Conservation (phyloP, 805 yeast species). For the Yarrowia yakushimensis region DNA sequence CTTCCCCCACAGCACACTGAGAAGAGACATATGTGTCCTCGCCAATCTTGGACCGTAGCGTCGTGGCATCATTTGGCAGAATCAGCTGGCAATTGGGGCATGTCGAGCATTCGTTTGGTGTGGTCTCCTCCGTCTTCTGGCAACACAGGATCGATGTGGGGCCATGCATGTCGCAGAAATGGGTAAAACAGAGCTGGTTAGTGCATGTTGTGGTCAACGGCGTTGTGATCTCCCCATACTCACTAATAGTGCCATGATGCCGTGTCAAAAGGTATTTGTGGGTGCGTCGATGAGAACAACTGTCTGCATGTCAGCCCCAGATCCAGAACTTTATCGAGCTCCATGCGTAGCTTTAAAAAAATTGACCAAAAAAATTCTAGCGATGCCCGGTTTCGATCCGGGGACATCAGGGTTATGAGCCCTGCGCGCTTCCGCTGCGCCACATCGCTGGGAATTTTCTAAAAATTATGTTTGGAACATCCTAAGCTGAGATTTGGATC, state of each 20-base stretch:
- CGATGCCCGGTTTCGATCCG: conserved; percentile 90
- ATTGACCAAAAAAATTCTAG: conserved; percentile 47
- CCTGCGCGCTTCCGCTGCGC: conserved; percentile 85
- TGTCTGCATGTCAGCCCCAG: conserved; percentile 5
- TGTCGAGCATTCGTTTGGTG: conserved; percentile 24
- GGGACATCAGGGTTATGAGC: conserved; percentile 95
- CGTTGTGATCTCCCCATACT: not conserved
- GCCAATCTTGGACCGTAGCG: not conserved
- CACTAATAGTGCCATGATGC: not conserved
- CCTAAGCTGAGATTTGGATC: not conserved
- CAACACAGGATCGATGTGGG: conserved; percentile 36
- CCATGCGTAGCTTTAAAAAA: not conserved
- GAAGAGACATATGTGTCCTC: conserved; percentile 29
- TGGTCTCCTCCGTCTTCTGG: conserved; percentile 30
- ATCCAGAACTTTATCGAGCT: not conserved
- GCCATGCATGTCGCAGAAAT: conserved; percentile 37
- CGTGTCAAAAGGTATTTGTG: not conserved
- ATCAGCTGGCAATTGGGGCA: conserved; percentile 32
- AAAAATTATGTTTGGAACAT: not conserved
- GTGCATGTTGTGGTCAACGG: not conserved
- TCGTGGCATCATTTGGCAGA: conserved; percentile 27
- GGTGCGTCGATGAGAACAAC: not conserved
- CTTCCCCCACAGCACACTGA: conserved; percentile 33
- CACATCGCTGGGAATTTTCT: conserved; percentile 38
- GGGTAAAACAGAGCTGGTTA: conserved; percentile 34